These are phyloP conservation scores for Chloris gayana DNA, from an alignment of 176 grass and related monocot genomes.

Conservation along the genomic window DNA sequence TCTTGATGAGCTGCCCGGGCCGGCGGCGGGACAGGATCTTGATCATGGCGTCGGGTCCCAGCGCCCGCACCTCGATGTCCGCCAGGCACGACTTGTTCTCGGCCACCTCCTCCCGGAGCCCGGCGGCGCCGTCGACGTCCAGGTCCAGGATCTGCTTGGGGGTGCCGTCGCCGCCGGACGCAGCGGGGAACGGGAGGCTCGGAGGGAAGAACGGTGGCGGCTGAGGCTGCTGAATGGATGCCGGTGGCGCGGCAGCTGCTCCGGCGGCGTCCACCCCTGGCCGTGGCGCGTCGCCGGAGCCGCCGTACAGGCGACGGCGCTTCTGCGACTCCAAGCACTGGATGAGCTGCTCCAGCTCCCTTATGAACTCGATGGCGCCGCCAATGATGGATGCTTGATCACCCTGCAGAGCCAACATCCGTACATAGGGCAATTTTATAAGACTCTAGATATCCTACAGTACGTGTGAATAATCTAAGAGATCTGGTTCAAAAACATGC, in stretches of 20 bases:
- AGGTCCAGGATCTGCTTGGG: slow-evolving; percentile 69
- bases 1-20: slow-evolving; percentile 83
- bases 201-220: slow-evolving; percentile 42
- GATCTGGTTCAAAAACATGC: too few relatives aligned
- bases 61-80: slow-evolving; percentile 81
- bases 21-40: slow-evolving; percentile 85
- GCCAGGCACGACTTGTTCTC: slow-evolving; percentile 96
- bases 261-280: slow-evolving; percentile 41
- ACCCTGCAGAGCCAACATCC: slow-evolving; percentile 50
- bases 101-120: slow-evolving; percentile 68
- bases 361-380: slow-evolving; percentile 92
- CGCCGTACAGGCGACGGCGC: slow-evolving; percentile 63
- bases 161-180: slow-evolving; percentile 10
- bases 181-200: slow-evolving; percentile 51
- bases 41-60: slow-evolving; percentile 85
- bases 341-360: slow-evolving; percentile 92
- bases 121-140: slow-evolving; percentile 44
- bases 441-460: too few relatives aligned
- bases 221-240: slow-evolving; percentile 36
- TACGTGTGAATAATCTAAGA: too few relatives aligned
- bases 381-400: slow-evolving; percentile 96
- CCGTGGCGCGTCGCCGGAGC: slow-evolving; percentile 51
- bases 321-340: slow-evolving; percentile 97
- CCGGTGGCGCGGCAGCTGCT: not conserved
- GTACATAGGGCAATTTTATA: too few relatives aligned